These are phyloP conservation scores for Chrysoporthe austroafricana DNA, from an alignment of 2,329 filamentous ascomycete genomes.

Conservation along the genomic window DNA sequence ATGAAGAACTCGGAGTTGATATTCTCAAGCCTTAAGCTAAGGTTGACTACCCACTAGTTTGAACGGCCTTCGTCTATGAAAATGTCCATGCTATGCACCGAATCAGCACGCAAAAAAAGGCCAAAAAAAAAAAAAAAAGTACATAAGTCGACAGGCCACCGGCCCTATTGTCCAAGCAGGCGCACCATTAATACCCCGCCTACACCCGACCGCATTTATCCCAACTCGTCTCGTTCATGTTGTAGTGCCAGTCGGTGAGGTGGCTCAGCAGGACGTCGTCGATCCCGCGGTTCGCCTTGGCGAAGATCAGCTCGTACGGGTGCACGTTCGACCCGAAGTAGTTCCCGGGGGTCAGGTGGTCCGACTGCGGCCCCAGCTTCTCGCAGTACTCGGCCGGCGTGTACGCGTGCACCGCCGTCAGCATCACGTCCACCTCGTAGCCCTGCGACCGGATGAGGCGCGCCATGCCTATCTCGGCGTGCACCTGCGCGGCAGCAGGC, in stretches of 20 bases:
- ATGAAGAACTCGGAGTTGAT: no score
- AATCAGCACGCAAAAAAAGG: no score
- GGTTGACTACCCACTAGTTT: no score
- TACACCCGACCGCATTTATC: conserved; percentile 3
- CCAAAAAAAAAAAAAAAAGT: no score
- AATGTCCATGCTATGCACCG: no score
- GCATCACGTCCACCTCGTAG: conserved; percentile 39
- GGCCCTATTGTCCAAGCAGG: background rate
- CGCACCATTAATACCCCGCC: background rate
- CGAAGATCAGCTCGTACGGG: conserved; percentile 24
- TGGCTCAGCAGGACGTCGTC: conserved; percentile 33
- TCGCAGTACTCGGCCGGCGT: conserved; percentile 21
- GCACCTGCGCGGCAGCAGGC: conserved; percentile 25
- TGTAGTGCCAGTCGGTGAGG: conserved; percentile 38
- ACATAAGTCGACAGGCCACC: background rate
- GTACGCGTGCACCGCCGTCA: conserved; percentile 33
- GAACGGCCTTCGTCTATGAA: background rate
- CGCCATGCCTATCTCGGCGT: conserved; percentile 36
- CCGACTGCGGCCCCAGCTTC: background rate
- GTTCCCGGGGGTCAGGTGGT: conserved; percentile 9
- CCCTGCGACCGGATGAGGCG: conserved; percentile 33
- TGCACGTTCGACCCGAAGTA: conserved; percentile 26
- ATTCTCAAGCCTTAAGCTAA: no score
- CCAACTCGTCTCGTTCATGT: conserved; percentile 16
- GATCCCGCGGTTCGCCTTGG: conserved; percentile 24